Evolutionary conservation across 202 grass and related monocot genomes (phyloP), one percentile per base, ranked within the genome.

Genomic region (Zizania palustris): DNA sequence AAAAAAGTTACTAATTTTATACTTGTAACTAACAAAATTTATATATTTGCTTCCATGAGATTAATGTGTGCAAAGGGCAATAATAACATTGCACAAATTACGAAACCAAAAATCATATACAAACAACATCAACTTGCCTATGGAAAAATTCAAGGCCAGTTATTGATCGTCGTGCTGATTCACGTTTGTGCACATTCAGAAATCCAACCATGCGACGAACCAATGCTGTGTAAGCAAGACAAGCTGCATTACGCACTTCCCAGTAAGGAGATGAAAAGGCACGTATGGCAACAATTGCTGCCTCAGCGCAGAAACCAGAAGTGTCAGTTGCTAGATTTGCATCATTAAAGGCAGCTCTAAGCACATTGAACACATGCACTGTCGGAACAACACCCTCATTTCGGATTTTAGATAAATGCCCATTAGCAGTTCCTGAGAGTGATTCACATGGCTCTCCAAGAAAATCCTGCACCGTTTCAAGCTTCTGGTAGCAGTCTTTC

Each of bases 181-280:
- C 87, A 40, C 89, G 80, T 74, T 90, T 94, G 67, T 92, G 95
- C 67, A 92, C 78, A 77, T 98, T 98, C 61, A 98, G 73, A 85
- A 95, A 98, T 12, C 95, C 95, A 88, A 95, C 87, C 95, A 95
- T 92, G 20, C 91, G 84, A 44, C 91, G 91, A 73, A 98, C 70
- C 77, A 98, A 71, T 35, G 87, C 85, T 54, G 91, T 95, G 66
- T 95, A 95, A 61, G 91, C 89, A 77, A 95, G 89, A 65, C 91
- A 94, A 80, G 91, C 95, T 42, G 88, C 91, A 61, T 98, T 98
- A 19, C 91, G 80, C 41, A 98, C 89, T 85, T 98, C 95, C 95
- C 95, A 98, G 77, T 98, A 98, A 78, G 95, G 85, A 85, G 95
- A 98, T 71, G 83, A 92, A 85, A 98, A 94, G 71, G 91, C 93